These are phyloP conservation scores for Simplicillium aogashimaense DNA, from an alignment of 2,329 filamentous ascomycete genomes.

Conservation along the genomic window DNA sequence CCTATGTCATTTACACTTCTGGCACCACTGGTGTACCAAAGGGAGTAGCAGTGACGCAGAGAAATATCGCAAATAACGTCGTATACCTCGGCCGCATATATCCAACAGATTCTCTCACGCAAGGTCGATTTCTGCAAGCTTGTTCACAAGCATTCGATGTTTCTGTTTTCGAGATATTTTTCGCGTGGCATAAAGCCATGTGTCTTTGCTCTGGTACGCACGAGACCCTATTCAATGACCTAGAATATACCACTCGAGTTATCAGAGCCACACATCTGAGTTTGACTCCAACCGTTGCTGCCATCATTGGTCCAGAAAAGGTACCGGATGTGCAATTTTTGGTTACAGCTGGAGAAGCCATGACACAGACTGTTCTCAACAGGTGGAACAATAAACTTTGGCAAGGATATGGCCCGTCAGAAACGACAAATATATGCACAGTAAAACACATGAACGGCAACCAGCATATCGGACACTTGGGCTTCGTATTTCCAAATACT, in stretches of 20 bases:
- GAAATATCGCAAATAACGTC: slow-evolving; percentile 71
- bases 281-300: slow-evolving; percentile 76
- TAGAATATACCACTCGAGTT: slow-evolving; percentile 55
- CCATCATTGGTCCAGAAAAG: slow-evolving; percentile 57
- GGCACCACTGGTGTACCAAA: slow-evolving; percentile 76
- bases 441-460: slow-evolving; percentile 50
- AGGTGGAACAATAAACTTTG: slow-evolving; percentile 63
- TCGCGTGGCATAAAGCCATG: slow-evolving; percentile 69
- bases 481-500: slow-evolving; percentile 63
- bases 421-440: slow-evolving; percentile 82
- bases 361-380: slow-evolving; percentile 61
- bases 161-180: slow-evolving; percentile 87
- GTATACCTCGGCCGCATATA: slow-evolving; percentile 56
- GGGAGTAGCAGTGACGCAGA: slow-evolving; percentile 67
- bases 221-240: slow-evolving; percentile 62
- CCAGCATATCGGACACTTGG: slow-evolving; percentile 67
- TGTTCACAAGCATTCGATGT: slow-evolving; percentile 83
- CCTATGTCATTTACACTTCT: slow-evolving; percentile 76
- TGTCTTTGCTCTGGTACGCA: slow-evolving; percentile 68
- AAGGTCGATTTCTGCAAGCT: slow-evolving; percentile 63
- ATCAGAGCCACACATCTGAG: slow-evolving; percentile 70
- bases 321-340: slow-evolving; percentile 66
- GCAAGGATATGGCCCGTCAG: slow-evolving; percentile 76
- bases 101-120: slow-evolving; percentile 29
- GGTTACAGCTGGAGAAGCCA: slow-evolving; percentile 71